A percentile compares a stretch with the other conserved stretches of the same genome.
phyloP scores from a whole-genome alignment of 73 alveolate genomes.

The Blepharisma japonicum region DNA sequence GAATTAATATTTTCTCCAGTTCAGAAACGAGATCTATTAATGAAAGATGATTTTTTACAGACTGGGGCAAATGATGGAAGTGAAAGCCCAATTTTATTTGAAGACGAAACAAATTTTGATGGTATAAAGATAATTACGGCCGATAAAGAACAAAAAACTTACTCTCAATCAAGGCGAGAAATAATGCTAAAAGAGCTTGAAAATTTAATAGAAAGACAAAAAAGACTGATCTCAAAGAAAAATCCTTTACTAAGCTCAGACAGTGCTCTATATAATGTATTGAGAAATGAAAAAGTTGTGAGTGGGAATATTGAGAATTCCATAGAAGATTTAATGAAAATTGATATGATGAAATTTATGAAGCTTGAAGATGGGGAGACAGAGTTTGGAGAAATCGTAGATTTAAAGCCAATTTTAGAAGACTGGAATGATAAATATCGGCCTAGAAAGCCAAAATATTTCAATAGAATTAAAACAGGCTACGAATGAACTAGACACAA shows the following conservation, averaged over 20 bases:
- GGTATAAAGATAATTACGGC: background rate
- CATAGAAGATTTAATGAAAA: constrained; percentile 1
- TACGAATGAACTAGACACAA: constrained; percentile 99
- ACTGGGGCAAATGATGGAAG: background rate
- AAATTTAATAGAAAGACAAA: background rate
- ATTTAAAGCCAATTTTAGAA: constrained; percentile 32
- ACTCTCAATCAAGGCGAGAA: background rate
- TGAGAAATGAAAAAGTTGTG: constrained; percentile 47
- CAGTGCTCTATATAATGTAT: constrained; percentile 32
- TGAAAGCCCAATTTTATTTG: background rate
- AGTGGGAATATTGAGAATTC: constrained; percentile 18
- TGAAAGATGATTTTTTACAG: background rate
- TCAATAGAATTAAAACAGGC: constrained; percentile 94
- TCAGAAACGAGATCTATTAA: background rate
- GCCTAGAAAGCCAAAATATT: constrained; percentile 92
- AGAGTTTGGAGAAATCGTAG: background rate
- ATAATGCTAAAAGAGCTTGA: background rate
- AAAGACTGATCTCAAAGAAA: background rate
- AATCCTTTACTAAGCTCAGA: background rate
- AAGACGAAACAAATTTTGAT: background rate
- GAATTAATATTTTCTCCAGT: background rate
- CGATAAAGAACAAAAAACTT: background rate
- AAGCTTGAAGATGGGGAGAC: background rate
- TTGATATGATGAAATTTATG: constrained; percentile 3
- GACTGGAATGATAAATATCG: constrained; percentile 84